These are phyloP conservation scores for Mallotus nudiflorus DNA, from an alignment of 345 rosid species.

Conservation along the genomic window DNA sequence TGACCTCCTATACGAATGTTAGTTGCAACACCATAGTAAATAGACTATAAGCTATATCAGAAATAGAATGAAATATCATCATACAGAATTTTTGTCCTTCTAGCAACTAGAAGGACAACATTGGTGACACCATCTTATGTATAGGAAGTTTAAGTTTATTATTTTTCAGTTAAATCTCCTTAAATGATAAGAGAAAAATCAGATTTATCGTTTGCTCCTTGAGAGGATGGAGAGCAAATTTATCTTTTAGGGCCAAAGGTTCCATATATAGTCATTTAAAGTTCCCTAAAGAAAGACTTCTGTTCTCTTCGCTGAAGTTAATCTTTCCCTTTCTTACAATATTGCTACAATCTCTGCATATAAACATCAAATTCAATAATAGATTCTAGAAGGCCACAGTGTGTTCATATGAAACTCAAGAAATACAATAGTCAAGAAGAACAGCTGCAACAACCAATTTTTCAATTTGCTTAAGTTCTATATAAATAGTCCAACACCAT, in stretches of 20 bases:
- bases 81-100: not conserved
- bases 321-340: not conserved
- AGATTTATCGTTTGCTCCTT: no score
- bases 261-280: not conserved
- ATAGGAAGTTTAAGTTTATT: not conserved
- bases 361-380: not conserved
- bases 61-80: not conserved
- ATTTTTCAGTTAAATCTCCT: not conserved
- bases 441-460: not conserved
- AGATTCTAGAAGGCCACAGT: not conserved
- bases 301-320: not conserved
- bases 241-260: not conserved
- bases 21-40: not conserved
- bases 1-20: conserved; percentile 43
- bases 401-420: not conserved
- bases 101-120: not conserved
- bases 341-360: not conserved
- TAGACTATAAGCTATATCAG: not conserved
- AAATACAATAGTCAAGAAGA: not conserved
- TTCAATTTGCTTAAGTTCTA: no score
- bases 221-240: no score
- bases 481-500: not conserved
- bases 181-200: not conserved
- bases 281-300: not conserved
- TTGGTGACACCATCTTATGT: not conserved